Conservation (phyloP, 495 filamentous ascomycete genomes). For the Penicillium daleae region DNA sequence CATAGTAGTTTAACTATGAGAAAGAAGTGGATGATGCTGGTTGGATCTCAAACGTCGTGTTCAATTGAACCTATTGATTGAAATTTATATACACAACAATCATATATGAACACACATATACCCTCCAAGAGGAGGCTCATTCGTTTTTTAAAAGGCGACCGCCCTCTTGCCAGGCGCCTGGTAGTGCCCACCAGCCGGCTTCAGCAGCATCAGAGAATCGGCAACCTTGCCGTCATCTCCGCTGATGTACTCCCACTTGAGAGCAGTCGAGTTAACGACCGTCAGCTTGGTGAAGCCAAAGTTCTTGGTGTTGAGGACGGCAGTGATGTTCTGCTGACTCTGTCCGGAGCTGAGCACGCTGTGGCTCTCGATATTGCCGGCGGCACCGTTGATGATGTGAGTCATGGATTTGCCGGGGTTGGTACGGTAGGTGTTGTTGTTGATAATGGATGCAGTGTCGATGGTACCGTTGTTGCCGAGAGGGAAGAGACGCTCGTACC, state of each 20-base stretch:
- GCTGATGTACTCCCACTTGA: slow-evolving; percentile 51
- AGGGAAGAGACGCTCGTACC: slow-evolving; percentile 53
- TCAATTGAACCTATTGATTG: neutral
- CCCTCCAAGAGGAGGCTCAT: neutral
- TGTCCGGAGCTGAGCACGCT: slow-evolving; percentile 38
- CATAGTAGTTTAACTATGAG: neutral
- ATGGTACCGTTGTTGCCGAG: slow-evolving; percentile 41
- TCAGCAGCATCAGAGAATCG: slow-evolving; percentile 41
- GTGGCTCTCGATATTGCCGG: slow-evolving; percentile 51
- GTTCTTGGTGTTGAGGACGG: slow-evolving; percentile 48
- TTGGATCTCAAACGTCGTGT: neutral
- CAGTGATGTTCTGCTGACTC: slow-evolving; percentile 45
- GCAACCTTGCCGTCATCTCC: slow-evolving; percentile 47
- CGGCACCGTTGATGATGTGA: slow-evolving; percentile 54
- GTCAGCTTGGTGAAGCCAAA: slow-evolving; percentile 56
- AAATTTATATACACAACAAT: neutral
- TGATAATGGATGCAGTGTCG: slow-evolving; percentile 39
- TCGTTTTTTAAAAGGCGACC: too few relatives aligned
- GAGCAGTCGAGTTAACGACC: slow-evolving; percentile 43
- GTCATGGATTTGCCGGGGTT: slow-evolving; percentile 48
- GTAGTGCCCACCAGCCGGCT: slow-evolving; percentile 9
- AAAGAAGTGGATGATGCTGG: neutral
- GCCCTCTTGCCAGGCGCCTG: neutral
- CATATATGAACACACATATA: neutral
- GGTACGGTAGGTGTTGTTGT: slow-evolving; percentile 49